These are phyloP conservation scores for Tetrastigma voinierianum DNA, from an alignment of 164 flowering plant species.

Conservation along the genomic window DNA sequence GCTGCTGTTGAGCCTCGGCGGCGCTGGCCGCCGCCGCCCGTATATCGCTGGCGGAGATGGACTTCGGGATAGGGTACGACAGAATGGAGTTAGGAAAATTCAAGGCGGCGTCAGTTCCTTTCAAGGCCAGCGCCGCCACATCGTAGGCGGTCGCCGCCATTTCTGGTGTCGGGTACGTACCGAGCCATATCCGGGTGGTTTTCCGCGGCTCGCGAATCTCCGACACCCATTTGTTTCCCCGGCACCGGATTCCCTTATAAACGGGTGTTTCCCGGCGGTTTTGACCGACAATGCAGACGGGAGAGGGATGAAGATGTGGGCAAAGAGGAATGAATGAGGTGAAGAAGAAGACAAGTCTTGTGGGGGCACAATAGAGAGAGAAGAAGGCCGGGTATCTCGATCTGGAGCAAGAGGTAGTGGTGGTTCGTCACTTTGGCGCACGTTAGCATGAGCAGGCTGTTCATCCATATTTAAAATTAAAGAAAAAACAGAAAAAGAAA, in stretches of 20 bases:
- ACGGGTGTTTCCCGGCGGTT: conserved; percentile 35
- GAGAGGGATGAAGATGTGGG: neutral
- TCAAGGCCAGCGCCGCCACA: conserved; percentile 58
- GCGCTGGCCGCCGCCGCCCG: conserved; percentile 63
- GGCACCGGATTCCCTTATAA: conserved; percentile 57
- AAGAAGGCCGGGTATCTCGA: conserved; percentile 7
- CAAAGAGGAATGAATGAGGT: neutral
- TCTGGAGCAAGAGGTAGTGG: conserved; percentile 6
- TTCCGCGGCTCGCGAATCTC: conserved; percentile 88
- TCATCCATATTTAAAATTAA: conserved; percentile 9
- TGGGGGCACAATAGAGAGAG: neutral
- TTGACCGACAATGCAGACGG: conserved; percentile 3
- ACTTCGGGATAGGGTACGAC: conserved; percentile 43
- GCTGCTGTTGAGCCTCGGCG: conserved; percentile 41
- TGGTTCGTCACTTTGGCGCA: conserved; percentile 14
- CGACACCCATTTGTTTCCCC: conserved; percentile 88
- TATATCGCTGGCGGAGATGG: conserved; percentile 50
- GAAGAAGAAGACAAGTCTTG: neutral
- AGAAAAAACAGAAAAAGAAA: neutral
- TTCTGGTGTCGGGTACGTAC: conserved; percentile 73
- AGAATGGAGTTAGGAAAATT: conserved; percentile 52
- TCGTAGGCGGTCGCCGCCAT: conserved; percentile 95
- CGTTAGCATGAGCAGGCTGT: conserved; percentile 14
- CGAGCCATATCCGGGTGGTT: conserved; percentile 81
- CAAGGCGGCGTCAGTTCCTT: conserved; percentile 49